Percentiles rank a stretch among this genome's conserved stretches.
These are phyloP conservation scores for Trebouxia sp. DNA, from an alignment of 139 green algal genomes.

Conservation along the genomic window DNA sequence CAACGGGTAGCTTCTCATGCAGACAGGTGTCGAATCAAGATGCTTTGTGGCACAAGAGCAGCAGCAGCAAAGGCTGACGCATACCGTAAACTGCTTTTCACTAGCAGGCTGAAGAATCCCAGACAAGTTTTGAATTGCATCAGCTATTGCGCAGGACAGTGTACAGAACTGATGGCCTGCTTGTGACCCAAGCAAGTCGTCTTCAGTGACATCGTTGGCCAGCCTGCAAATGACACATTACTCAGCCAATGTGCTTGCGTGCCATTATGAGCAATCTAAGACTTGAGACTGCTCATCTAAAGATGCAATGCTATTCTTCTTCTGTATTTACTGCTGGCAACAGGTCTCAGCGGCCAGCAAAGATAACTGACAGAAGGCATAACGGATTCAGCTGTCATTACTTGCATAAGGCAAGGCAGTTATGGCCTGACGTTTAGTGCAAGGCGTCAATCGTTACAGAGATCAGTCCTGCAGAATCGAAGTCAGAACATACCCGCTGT, in stretches of 20 bases:
- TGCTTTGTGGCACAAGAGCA: background rate
- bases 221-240: background rate
- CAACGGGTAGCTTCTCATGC: too few species aligned
- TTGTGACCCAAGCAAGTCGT: background rate
- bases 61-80: background rate
- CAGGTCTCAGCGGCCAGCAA: constrained; percentile 1
- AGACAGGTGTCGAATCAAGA: too few species aligned
- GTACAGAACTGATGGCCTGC: background rate
- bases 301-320: constrained; percentile 11
- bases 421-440: too few species aligned
- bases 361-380: constrained; percentile 23
- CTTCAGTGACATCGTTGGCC: constrained; percentile 2
- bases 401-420: too few species aligned
- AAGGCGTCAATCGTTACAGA: too few species aligned
- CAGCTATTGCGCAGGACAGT: background rate
- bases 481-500: background rate
- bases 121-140: background rate
- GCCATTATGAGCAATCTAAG: constrained; percentile 15
- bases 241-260: background rate
- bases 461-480: background rate
- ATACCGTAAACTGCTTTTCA: background rate
- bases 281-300: background rate
- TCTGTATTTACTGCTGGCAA: constrained; percentile 24
- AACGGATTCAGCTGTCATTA: too few species aligned
- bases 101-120: background rate